phyloP scores from a whole-genome alignment of 1,139 yeast genomes.

The Hansenula lynferdii region DNA sequence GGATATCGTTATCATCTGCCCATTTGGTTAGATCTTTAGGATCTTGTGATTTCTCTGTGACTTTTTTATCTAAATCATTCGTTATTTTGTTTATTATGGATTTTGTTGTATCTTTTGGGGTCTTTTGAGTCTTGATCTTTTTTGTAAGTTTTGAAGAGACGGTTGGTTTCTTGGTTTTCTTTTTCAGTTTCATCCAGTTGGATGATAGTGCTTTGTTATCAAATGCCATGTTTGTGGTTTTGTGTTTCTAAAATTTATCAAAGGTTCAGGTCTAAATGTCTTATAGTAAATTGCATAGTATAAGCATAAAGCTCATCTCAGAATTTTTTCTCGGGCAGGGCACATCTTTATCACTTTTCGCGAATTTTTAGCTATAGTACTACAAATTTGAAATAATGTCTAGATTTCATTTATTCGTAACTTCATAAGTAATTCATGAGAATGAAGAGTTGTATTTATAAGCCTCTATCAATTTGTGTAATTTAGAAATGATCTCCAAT shows the following conservation, averaged over 20 bases:
- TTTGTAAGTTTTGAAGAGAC: constrained; percentile 3
- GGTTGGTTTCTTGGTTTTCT: constrained; percentile 7
- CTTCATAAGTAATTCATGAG: background rate
- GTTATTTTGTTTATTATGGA: constrained; percentile 15
- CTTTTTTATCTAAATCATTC: constrained; percentile 10
- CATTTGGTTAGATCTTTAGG: constrained; percentile 6
- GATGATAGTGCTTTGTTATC: constrained; percentile 9
- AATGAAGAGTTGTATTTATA: constrained; percentile 30
- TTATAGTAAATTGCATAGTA: too few species aligned
- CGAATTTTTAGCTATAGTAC: too few species aligned
- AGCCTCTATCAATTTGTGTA: constrained; percentile 49
- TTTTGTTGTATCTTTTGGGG: constrained; percentile 6
- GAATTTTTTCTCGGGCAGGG: constrained; percentile 1
- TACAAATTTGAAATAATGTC: too few species aligned
- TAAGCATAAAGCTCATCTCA: background rate
- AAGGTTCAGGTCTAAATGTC: too few species aligned
- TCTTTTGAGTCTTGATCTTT: constrained; percentile 1
- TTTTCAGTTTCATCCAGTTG: constrained; percentile 16
- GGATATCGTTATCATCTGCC: constrained; percentile 19
- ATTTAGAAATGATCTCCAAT: constrained; percentile 67
- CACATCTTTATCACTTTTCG: too few species aligned
- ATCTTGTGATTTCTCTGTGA: constrained; percentile 2
- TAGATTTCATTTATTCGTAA: too few species aligned
- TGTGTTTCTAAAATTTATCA: too few species aligned
- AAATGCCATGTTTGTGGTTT: too few species aligned